These are phyloP conservation scores for Carex kokanica DNA, from an alignment of 176 grass and related monocot species.

Conservation along the genomic window DNA sequence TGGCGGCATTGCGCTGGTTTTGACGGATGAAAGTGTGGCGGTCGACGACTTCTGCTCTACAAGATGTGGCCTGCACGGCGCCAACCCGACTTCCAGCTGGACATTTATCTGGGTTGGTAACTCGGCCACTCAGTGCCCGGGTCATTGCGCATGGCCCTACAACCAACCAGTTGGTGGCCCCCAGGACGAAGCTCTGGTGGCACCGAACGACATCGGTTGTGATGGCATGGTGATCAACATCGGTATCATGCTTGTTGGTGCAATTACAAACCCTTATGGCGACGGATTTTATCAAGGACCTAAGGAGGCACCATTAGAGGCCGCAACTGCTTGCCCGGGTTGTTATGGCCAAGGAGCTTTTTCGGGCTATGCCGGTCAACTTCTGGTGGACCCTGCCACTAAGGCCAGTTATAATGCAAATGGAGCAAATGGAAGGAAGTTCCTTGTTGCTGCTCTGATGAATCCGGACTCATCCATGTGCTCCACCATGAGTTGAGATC, in stretches of 20 bases:
- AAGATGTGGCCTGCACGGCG: conserved; percentile 46
- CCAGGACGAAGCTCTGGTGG: conserved; percentile 24
- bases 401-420: conserved; percentile 56
- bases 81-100: conserved; percentile 9
- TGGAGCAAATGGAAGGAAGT: conserved; percentile 41
- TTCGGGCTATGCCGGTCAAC: conserved; percentile 40
- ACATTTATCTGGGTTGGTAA: conserved; percentile 57
- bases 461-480: conserved; percentile 31
- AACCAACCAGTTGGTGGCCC: conserved; percentile 37
- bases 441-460: conserved; percentile 43
- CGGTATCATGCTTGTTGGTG: conserved; percentile 35
- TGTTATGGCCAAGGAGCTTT: conserved; percentile 45
- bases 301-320: conserved; percentile 45
- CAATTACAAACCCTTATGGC: conserved; percentile 43
- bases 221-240: conserved; percentile 51
- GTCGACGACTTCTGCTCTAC: conserved; percentile 54
- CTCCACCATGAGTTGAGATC: conserved; percentile 30
- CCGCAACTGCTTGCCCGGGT: conserved; percentile 46
- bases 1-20: conserved; percentile 43
- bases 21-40: conserved; percentile 43
- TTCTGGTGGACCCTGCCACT: conserved; percentile 29
- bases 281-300: conserved; percentile 56
- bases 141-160: conserved; percentile 75
- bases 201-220: conserved; percentile 42
- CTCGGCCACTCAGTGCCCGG: conserved; percentile 44